Evolutionary conservation across 1,139 yeast species (phyloP).

Genomic region (Tardiomyces depauwii): DNA sequence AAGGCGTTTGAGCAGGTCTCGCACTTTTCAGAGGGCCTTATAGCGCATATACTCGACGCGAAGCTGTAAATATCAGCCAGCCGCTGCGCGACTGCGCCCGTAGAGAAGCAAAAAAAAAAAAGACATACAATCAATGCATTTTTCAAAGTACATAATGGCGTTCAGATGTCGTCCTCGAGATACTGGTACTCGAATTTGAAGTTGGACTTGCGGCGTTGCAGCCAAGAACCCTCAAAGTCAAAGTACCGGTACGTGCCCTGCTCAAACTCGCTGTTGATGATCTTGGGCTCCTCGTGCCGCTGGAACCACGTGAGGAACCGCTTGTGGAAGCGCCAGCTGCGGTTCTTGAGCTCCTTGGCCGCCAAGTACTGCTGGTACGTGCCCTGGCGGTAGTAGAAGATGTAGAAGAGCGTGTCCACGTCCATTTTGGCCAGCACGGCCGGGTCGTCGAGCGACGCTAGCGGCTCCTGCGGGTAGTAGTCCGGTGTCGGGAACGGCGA

Average conservation of each 20-base stretch:
- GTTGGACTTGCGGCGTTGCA: slow-evolving; percentile 65
- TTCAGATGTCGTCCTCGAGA: slow-evolving; percentile 31
- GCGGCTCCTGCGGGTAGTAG: slow-evolving; percentile 87
- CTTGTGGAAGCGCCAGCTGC: slow-evolving; percentile 85
- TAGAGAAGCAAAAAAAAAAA: background rate
- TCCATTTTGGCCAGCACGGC: slow-evolving; percentile 60
- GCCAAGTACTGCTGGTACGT: slow-evolving; percentile 69
- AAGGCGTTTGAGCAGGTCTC: slow-evolving; percentile 60
- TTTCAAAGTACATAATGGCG: background rate
- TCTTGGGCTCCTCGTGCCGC: slow-evolving; percentile 46
- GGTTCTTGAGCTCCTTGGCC: slow-evolving; percentile 64
- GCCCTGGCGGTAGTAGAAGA: slow-evolving; percentile 73
- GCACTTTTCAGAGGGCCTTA: slow-evolving; percentile 60
- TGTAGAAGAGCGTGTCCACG: slow-evolving; percentile 80
- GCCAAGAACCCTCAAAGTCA: slow-evolving; percentile 87
- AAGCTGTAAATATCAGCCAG: no score
- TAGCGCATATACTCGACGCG: slow-evolving; percentile 22
- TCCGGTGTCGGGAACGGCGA: slow-evolving; percentile 86
- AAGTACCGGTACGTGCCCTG: slow-evolving; percentile 66
- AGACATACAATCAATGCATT: background rate
- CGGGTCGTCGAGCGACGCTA: slow-evolving; percentile 29
- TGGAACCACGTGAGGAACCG: slow-evolving; percentile 77
- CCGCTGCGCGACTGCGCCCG: background rate
- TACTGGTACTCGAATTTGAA: slow-evolving; percentile 44
- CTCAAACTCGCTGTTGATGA: slow-evolving; percentile 33